Conservation (phyloP, 2,329 filamentous ascomycete species). For the Talaromyces sp. region DNA sequence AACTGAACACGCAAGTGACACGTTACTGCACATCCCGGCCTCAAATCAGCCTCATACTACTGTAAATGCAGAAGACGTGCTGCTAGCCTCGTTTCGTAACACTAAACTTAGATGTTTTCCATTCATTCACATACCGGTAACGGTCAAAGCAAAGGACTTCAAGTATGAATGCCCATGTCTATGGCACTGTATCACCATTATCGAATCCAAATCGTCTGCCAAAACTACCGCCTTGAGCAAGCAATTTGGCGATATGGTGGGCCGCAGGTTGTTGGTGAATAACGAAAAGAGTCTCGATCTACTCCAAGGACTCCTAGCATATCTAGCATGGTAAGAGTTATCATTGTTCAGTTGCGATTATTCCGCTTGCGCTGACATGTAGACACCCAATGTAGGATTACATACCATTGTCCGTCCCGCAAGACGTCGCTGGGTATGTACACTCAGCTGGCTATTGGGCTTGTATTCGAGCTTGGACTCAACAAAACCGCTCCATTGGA, state of each 20-base stretch:
- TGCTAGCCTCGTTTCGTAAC: slow-evolving; percentile 38
- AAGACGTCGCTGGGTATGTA: slow-evolving; percentile 7
- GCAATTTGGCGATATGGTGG: slow-evolving; percentile 39
- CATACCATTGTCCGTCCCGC: neutral
- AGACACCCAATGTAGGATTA: slow-evolving; percentile 9
- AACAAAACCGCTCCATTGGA: slow-evolving; percentile 11
- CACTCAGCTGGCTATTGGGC: slow-evolving; percentile 13
- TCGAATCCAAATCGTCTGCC: slow-evolving; percentile 38
- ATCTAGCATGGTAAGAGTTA: slow-evolving; percentile 39
- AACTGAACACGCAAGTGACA: neutral
- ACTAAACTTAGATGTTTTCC: slow-evolving; percentile 42
- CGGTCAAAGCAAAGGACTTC: slow-evolving; percentile 34
- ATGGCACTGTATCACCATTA: slow-evolving; percentile 45
- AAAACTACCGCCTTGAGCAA: slow-evolving; percentile 37
- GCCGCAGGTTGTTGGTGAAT: slow-evolving; percentile 42
- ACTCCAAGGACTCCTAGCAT: slow-evolving; percentile 45
- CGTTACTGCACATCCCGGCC: neutral
- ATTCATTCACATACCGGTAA: slow-evolving; percentile 38
- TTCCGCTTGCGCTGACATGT: neutral
- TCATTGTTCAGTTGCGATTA: neutral
- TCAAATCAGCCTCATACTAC: neutral
- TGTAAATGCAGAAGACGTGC: slow-evolving; percentile 31
- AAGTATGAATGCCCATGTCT: slow-evolving; percentile 42
- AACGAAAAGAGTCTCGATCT: slow-evolving; percentile 48
- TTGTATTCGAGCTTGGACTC: slow-evolving; percentile 11